Evolutionary conservation across 1,284 basidiomycete species (phyloP), one percentile per base, ranked within the genome.

Genomic region (Gomphus sp.): DNA sequence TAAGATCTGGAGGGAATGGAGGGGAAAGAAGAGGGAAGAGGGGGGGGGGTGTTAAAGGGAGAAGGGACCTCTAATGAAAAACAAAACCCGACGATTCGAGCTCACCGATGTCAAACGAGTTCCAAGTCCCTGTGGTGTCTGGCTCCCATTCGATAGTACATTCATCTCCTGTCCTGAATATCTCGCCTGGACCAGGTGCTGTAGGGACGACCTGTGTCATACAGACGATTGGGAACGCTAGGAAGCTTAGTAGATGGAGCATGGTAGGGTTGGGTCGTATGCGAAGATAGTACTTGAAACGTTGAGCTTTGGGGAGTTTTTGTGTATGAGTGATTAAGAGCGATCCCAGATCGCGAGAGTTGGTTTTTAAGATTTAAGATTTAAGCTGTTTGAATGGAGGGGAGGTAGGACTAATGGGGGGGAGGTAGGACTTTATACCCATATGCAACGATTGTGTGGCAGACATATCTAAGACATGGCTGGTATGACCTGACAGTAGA

Each of bases 51-150:
- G n/a, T 12, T 5, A 52, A 18, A 10, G 22, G 14, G n/a, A 6
- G 3, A 5, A 33, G 3, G 10, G 34, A n/a, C 28, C 9, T n/a
- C 22, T 7, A 5, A 37, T 12, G n/a, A n/a, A n/a, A n/a, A n/a
- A n/a, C 10, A 33, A 37, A 28, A 33, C 5, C 5, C 10, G 22
- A n/a, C 3, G 12, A 33, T 18, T 49, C 12, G n/a, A 2, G 62
- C 71, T 31, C 54, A 75, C 74, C 65, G 34, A 75, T 74, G 4
- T 73, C 66, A 22, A 74, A 62, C 54, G 74, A 74, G 22, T 58
- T 72, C 73, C 74, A 76, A 12, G 62, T 60, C 14, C 68, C 70
- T 25, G 61, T 66, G 7, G 62, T 57, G 61, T 74, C 71, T 1
- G 64, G 55, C 22, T 60, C 47, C 72, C 72, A 74, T 22, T 66